Base-by-base conservation (phyloP, 2,329 filamentous ascomycete genomes). In the Diplodia seriata region DNA sequence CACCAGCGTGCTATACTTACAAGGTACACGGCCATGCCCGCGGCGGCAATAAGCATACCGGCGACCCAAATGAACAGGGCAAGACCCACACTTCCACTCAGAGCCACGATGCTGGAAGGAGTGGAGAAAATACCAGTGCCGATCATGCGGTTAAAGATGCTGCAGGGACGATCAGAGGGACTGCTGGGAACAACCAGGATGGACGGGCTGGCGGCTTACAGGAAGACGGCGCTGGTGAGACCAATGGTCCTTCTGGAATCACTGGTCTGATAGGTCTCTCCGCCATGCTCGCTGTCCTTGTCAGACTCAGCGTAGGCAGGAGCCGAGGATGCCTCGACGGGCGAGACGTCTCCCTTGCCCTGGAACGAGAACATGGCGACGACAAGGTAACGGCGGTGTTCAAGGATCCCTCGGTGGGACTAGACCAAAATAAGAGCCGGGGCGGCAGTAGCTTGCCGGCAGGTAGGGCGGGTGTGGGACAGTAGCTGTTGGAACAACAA, bases 81-180 rank as follows among this genome's bases (percentile, higher is more conserved):
- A 0, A 90, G 81, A 3, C 88, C 88, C n/a, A 89, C 84, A 68
- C 85, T 88, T 68, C 88, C 87, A 9, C 83, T 85, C 0, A 87
- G 81, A 2, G 77, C 72, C 63, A 90, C 80, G 70, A 90, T 88
- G 50, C 83, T 81, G 51, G 83, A 83, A 0, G 88, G 87, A 0
- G 87, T 90, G 1, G 88, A 86, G 71, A 90, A 90, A 76, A 90
- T 90, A 70, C 88, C 88, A 12, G 87, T 89, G 51, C 88, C 88
- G 68, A 90, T 86, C 79, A 90, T 86, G 68, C 87, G 85, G 79
- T 89, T 89, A 76, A 89, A 85, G 75, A 89, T 87, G 68, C 69
- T 70, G 43, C n/a, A 47, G 29, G 15, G 54, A 47, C 33, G 20
- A 61, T 68, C 62, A 68, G 67, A 40, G 31, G 36, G 14, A 40